Conservation (phyloP, 2,329 filamentous ascomycete species). For the Aspergillus latus region DNA sequence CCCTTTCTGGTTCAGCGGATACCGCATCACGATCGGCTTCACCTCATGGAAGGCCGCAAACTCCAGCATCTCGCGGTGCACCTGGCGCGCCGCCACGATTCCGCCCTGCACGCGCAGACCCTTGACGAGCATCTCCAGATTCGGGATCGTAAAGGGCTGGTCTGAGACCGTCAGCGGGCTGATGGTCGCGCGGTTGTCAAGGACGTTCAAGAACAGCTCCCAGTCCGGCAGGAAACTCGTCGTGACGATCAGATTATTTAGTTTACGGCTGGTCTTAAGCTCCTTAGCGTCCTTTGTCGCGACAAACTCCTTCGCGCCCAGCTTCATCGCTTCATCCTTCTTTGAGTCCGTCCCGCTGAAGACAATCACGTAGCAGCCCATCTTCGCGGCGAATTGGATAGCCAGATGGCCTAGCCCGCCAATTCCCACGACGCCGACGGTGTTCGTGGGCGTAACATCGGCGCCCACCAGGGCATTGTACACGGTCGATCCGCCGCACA, state of each 20-base stretch:
- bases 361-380: constrained; percentile 58
- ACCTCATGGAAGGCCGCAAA: constrained; percentile 64
- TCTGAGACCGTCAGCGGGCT: constrained; percentile 36
- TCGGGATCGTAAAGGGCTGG: constrained; percentile 34
- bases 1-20: constrained; percentile 54
- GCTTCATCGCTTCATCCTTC: constrained; percentile 26
- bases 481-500: constrained; percentile 43
- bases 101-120: constrained; percentile 64
- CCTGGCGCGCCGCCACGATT: constrained; percentile 62
- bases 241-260: constrained; percentile 42
- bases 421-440: constrained; percentile 64
- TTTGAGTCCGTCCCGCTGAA: constrained; percentile 24
- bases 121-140: constrained; percentile 54
- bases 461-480: constrained; percentile 31
- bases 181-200: constrained; percentile 35
- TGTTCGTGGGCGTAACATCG: constrained; percentile 23
- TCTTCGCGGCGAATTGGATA: constrained; percentile 66
- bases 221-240: constrained; percentile 43
- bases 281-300: constrained; percentile 55
- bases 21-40: constrained; percentile 66
- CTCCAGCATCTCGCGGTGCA: constrained; percentile 65
- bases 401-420: constrained; percentile 72
- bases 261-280: constrained; percentile 38
- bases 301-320: constrained; percentile 69
- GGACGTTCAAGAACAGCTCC: constrained; percentile 32